A percentile compares a stretch with the other conserved stretches of the same genome.
phyloP scores from a whole-genome alignment of 1,284 basidiomycete species.

The Ustilago hordei region DNA sequence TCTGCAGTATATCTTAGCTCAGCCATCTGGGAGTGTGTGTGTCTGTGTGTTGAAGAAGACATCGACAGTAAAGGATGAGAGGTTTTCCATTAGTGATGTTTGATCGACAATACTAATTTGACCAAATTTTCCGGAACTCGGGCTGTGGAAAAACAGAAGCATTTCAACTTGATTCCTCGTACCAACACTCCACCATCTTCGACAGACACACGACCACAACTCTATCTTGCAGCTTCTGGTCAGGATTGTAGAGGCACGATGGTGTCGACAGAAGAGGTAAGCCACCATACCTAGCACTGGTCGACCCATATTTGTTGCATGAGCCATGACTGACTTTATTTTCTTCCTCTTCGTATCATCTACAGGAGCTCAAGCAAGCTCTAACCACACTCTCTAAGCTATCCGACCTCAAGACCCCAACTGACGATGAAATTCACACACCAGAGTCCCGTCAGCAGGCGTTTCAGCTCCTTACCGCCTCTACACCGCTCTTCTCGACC shows the following conservation, averaged over 20 bases:
- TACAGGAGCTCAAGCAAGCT: constrained; percentile 28
- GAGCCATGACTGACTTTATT: constrained; percentile 5
- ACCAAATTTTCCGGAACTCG: background rate
- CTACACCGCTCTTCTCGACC: constrained; percentile 26
- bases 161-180: background rate
- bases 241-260: background rate
- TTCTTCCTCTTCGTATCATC: background rate
- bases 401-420: constrained; percentile 21
- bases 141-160: background rate
- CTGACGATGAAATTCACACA: constrained; percentile 4
- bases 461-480: constrained; percentile 24
- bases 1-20: background rate
- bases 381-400: constrained; percentile 18
- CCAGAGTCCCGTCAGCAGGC: constrained; percentile 9
- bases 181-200: background rate
- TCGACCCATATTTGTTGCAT: background rate
- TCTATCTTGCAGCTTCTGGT: background rate
- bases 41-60: background rate
- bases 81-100: background rate
- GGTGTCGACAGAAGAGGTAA: constrained; percentile 28
- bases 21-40: background rate
- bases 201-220: background rate
- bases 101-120: background rate
- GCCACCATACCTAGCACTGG: background rate
- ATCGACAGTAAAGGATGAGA: background rate